Evolutionary conservation across 768 basidiomycete genomes (phyloP), one percentile per base, ranked within the genome.

Genomic region (Amanita rimosa): DNA sequence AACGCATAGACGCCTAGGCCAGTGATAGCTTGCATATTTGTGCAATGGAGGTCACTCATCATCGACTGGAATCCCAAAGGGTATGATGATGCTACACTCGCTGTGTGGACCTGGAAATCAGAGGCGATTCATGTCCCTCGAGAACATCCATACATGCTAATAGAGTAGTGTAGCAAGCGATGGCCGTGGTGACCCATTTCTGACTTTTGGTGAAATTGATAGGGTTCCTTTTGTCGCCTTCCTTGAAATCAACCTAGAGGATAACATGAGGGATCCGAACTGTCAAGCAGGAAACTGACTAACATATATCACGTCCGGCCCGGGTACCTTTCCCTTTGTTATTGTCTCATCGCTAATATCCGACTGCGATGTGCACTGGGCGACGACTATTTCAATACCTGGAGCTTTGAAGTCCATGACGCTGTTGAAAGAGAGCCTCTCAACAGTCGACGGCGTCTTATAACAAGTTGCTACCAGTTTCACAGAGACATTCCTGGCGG

Each of bases 31-130:
- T 70, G 63, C 22, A 75, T 67, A 9, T 58, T 49, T 8, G 73
- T 70, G 51, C 72, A 75, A 40, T 68, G 60, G 4, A 73, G 67
- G 57, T 67, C 78, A 17, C 57, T 64, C n/a, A 63, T 73, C 82
- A 86, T 84, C 0, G 77, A 73, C 4, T 64, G 55, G 52, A 72
- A 66, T 0, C 84, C 83, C 56, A 78, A 58, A 21, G 70, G 74
- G 57, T 77, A 84, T 0, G 77, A 66, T 2, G 75, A 67, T 4
- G 70, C 68, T 2, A 71, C 65, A 1, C 72, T 69, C 34, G 79
- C 83, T 78, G 50, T 37, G 44, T 44, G 19, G 11, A 31, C 9
- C 52, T 37, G 34, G 17, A 33, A 9, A 39, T 40, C 41, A 31
- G 17, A 4, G 6, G 34, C 7, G 39, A 31, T 24, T 45, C 4